Evolutionary conservation across 495 filamentous ascomycete genomes (phyloP).

Genomic region (Penicillium dipodomyicola): DNA sequence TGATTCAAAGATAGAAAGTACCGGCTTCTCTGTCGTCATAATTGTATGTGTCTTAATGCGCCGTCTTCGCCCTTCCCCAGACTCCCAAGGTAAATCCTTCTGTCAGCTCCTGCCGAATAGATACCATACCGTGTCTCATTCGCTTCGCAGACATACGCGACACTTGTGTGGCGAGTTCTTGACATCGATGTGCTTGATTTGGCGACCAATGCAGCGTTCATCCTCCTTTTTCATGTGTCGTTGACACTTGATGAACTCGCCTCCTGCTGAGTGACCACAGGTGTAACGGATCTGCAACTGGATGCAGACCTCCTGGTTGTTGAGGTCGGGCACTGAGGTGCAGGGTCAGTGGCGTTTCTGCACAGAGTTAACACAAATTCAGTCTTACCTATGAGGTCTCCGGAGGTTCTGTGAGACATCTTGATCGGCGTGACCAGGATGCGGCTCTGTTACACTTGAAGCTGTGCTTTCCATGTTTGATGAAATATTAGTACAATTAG

Average conservation of each 20-base stretch:
- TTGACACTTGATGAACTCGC: conserved; percentile 25
- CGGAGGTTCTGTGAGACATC: neutral
- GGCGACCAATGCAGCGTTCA: conserved; percentile 14
- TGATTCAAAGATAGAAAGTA: neutral
- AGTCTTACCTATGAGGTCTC: neutral
- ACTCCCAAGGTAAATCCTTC: neutral
- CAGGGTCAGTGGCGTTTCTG: neutral
- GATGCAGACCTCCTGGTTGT: conserved; percentile 11
- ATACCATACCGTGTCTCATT: neutral
- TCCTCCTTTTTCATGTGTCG: conserved; percentile 18
- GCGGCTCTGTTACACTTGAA: neutral
- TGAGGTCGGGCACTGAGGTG: conserved; percentile 1
- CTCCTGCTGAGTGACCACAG: conserved; percentile 20
- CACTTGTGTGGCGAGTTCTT: conserved; percentile 24
- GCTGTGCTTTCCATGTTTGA: neutral
- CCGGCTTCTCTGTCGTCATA: neutral
- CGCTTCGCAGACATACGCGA: conserved; percentile 17
- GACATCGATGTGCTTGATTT: conserved; percentile 15
- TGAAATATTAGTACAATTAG: neutral
- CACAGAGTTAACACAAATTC: neutral
- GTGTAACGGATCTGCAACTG: conserved; percentile 22
- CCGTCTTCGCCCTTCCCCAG: neutral
- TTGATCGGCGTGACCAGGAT: neutral
- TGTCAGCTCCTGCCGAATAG: neutral
- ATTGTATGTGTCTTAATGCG: neutral